Evolutionary conservation across 2,329 filamentous ascomycete genomes (phyloP).

Genomic region (Fusarium abutilonis): DNA sequence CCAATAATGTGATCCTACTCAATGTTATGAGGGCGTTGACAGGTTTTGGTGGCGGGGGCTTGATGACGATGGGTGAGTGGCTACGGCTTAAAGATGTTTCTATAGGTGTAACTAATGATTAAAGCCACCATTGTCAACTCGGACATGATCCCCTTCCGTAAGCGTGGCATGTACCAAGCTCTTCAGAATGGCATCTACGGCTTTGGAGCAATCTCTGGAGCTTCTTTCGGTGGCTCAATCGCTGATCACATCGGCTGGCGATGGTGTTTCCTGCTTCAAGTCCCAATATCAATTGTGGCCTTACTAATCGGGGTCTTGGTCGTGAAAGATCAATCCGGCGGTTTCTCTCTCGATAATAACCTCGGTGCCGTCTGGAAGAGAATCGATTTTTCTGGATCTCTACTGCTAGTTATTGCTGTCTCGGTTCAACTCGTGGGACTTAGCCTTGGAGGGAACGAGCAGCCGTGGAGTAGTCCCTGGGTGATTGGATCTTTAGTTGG

Average conservation of each 20-base stretch:
- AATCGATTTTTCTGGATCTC: constrained; percentile 67
- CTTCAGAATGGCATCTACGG: constrained; percentile 69
- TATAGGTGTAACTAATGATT: neutral
- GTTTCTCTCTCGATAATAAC: constrained; percentile 45
- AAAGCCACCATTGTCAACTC: constrained; percentile 66
- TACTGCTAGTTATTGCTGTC: constrained; percentile 66
- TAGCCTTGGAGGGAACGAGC: constrained; percentile 65
- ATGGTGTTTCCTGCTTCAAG: constrained; percentile 72
- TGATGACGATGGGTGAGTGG: constrained; percentile 73
- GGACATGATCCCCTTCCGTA: constrained; percentile 68
- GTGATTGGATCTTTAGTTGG: constrained; percentile 58
- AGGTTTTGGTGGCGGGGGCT: constrained; percentile 74
- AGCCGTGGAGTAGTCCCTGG: constrained; percentile 61
- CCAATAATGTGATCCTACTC: constrained; percentile 65
- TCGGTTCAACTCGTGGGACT: constrained; percentile 66
- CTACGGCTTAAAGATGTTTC: constrained; percentile 18
- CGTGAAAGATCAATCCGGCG: constrained; percentile 56
- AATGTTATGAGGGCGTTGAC: constrained; percentile 73
- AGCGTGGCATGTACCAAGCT: constrained; percentile 68
- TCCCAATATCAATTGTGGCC: constrained; percentile 66
- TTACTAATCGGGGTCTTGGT: constrained; percentile 63
- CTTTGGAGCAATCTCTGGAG: constrained; percentile 70
- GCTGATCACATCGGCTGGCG: constrained; percentile 74
- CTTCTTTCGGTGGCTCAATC: constrained; percentile 71
- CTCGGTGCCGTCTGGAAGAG: constrained; percentile 59